These are phyloP conservation scores for Podospora comata DNA, from an alignment of 495 filamentous ascomycete genomes.

Conservation along the genomic window DNA sequence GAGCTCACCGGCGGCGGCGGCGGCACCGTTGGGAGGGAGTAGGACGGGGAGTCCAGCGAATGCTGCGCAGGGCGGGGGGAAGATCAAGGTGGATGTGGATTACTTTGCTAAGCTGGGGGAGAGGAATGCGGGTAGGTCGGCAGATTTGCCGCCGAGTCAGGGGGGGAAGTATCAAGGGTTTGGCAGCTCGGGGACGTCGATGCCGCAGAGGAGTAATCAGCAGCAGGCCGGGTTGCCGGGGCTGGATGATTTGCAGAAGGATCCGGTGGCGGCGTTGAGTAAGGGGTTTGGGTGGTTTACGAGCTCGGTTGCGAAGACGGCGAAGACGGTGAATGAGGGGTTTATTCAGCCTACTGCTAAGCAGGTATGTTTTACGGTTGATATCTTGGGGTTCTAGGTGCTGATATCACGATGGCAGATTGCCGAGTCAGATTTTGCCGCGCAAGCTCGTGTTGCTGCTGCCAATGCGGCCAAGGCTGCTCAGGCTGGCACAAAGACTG, in stretches of 20 bases:
- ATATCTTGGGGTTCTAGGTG: background rate
- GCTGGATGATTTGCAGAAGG: slow-evolving; percentile 81
- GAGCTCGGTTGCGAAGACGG: slow-evolving; percentile 76
- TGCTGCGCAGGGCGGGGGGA: slow-evolving; percentile 22
- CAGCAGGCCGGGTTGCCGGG: slow-evolving; percentile 52
- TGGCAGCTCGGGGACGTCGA: slow-evolving; percentile 60
- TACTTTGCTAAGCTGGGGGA: slow-evolving; percentile 83
- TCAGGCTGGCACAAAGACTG: slow-evolving; percentile 61
- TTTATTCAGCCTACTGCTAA: slow-evolving; percentile 90
- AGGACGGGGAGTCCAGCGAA: slow-evolving; percentile 61
- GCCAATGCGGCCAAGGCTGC: slow-evolving; percentile 59
- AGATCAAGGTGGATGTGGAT: slow-evolving; percentile 68
- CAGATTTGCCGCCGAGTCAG: slow-evolving; percentile 73
- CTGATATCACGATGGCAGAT: slow-evolving; percentile 46
- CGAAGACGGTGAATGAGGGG: slow-evolving; percentile 81
- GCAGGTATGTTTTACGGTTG: slow-evolving; percentile 53
- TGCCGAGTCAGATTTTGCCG: slow-evolving; percentile 81
- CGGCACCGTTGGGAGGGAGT: slow-evolving; percentile 56
- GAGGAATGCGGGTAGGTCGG: slow-evolving; percentile 74
- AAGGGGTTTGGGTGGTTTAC: slow-evolving; percentile 96
- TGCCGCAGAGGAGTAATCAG: slow-evolving; percentile 40
- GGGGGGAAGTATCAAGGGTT: slow-evolving; percentile 92
- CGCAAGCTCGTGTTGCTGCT: slow-evolving; percentile 72
- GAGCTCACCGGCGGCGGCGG: slow-evolving; percentile 24
- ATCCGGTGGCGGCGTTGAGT: slow-evolving; percentile 81